phyloP scores from a whole-genome alignment of 164 flowering plant species.

The Cinnamomum micranthum region DNA sequence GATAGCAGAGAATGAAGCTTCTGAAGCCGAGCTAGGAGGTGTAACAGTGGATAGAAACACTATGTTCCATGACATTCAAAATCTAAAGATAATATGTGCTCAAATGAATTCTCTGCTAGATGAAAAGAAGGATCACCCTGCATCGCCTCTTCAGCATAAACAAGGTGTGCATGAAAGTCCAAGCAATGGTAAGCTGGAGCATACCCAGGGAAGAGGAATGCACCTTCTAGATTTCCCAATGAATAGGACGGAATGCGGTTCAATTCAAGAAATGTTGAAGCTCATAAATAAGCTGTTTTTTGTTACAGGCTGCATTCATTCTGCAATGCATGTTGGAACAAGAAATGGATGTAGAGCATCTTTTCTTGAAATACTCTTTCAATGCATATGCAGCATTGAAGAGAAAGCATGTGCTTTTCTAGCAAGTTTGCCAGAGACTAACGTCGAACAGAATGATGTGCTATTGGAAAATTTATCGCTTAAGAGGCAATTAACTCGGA shows the following conservation, averaged over 20 bases:
- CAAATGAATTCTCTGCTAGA: background rate
- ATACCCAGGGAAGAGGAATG: background rate
- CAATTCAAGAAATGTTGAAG: background rate
- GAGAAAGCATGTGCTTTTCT: background rate
- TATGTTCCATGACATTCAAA: slow-evolving; percentile 2
- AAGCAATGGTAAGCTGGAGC: background rate
- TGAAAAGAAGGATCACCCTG: background rate
- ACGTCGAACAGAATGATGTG: slow-evolving; percentile 4
- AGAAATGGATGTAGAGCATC: background rate
- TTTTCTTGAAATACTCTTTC: slow-evolving; percentile 5
- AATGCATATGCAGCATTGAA: slow-evolving; percentile 9
- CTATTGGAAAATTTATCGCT: slow-evolving; percentile 42
- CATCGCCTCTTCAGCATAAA: background rate
- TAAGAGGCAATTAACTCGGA: slow-evolving; percentile 49
- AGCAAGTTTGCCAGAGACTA: background rate
- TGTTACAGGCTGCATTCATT: background rate
- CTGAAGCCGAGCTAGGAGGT: background rate
- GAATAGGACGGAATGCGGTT: slow-evolving; percentile 4
- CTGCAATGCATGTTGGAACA: slow-evolving; percentile 1
- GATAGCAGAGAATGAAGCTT: background rate
- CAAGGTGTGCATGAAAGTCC: slow-evolving; percentile 2
- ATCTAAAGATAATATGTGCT: slow-evolving; percentile 6
- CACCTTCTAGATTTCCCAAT: background rate
- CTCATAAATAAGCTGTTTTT: background rate
- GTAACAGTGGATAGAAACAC: background rate